Evolutionary conservation across 1,139 yeast genomes (phyloP), one percentile per base, ranked within the genome.

Genomic region (Yamadazyma siamensis): DNA sequence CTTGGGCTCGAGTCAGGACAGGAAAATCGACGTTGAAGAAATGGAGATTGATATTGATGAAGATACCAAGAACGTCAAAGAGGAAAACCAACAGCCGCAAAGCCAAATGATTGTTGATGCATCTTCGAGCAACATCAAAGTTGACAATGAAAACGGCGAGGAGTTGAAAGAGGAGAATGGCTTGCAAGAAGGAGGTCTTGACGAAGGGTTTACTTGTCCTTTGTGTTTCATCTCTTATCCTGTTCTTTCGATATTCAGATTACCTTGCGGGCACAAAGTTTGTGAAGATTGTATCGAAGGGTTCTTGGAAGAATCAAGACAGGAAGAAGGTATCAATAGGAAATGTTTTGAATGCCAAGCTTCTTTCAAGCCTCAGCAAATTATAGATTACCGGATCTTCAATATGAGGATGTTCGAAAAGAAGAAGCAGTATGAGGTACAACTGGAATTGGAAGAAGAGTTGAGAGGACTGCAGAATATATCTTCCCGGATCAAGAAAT

Each of bases 181-280:
- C 25, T 11, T 15, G 9, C 6, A 13, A 11, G 15, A 21, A 28
- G 26, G 11, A 17, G 10, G 5, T 18, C 12, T 7, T n/a, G 52
- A 49, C 5, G 52, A 50, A 16, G 47, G 43, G 10, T 65, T 75
- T 35, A 57, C 73, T 2, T 88, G 96, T 54, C 81, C 88, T 2
- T 56, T 76, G 28, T 87, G 96, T 51, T 61, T 65, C 42, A 89
- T 81, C 40, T 73, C 71, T 7, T 53, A 74, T n/a, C 71, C 75
- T 6, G 26, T 13, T 28, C 29, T 33, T 10, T 33, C 40, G 11
- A 33, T 33, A 4, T 63, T 60, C 16, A 69, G 67, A 23, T 63
- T 61, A 15, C 65, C 65, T 7, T 85, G 95, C 65, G 91, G 89
- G 0, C 94, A 82, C 53, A 61, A 74, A 45, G 53, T 82, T 1